Evolutionary conservation across 352 stramenopile genomes (phyloP).

Genomic region (Aphanomyces astaci): DNA sequence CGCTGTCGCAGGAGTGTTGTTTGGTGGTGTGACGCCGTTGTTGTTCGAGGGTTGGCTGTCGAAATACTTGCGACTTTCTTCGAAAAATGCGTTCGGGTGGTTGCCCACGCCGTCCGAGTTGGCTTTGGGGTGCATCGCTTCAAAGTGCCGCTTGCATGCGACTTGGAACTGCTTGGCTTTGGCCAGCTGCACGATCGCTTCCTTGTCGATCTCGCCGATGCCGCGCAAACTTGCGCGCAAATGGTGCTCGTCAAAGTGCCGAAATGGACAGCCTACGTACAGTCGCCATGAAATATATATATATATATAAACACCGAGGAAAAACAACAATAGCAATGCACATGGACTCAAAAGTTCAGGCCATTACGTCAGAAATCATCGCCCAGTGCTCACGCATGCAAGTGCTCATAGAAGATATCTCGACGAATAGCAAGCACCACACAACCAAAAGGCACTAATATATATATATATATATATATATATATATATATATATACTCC

Average conservation of each 20-base stretch:
- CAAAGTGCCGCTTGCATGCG: slow-evolving; percentile 97
- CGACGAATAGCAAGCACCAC: too few species aligned
- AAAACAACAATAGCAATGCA: background rate
- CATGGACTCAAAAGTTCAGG: background rate
- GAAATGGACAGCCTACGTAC: slow-evolving; percentile 89
- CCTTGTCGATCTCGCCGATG: slow-evolving; percentile 73
- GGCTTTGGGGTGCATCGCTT: slow-evolving; percentile 84
- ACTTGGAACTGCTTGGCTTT: slow-evolving; percentile 95
- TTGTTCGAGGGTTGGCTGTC: slow-evolving; percentile 46
- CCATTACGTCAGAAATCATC: too few species aligned
- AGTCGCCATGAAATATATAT: background rate
- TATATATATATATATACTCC: too few species aligned
- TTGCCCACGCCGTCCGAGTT: slow-evolving; percentile 92
- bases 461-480: too few species aligned
- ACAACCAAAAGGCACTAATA: too few species aligned
- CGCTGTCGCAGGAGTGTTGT: slow-evolving; percentile 22
- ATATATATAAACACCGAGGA: background rate
- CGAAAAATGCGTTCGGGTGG: slow-evolving; percentile 98
- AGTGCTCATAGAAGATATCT: too few species aligned
- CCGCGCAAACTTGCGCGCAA: slow-evolving; percentile 84
- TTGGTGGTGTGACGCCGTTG: too few species aligned
- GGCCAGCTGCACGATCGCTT: slow-evolving; percentile 88
- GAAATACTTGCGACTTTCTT: slow-evolving; percentile 92
- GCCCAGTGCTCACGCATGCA: too few species aligned
- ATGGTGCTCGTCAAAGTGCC: slow-evolving; percentile 91